These are phyloP conservation scores for Xanthoconium separans DNA, from an alignment of 1,284 basidiomycete species.

Conservation along the genomic window DNA sequence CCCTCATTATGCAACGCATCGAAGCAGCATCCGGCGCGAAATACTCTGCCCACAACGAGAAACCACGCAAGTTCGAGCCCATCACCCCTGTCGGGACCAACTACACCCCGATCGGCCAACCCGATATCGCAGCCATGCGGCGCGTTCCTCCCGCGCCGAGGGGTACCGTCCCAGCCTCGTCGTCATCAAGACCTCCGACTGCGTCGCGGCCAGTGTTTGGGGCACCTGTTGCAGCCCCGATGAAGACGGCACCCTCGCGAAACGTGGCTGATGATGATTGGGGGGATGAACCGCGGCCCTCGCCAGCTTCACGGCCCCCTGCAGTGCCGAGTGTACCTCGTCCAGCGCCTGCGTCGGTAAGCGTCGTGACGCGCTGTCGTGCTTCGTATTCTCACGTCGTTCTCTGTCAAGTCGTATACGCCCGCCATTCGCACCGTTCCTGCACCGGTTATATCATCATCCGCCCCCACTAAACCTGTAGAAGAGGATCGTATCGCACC, in stretches of 20 bases:
- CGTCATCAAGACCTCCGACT: conserved; percentile 27
- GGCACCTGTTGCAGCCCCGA: conserved; percentile 39
- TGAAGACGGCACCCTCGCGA: conserved; percentile 39
- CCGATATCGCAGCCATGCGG: conserved; percentile 64
- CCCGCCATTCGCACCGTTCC: conserved; percentile 31
- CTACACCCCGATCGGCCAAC: conserved; percentile 70
- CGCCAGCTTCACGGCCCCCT: conserved; percentile 51
- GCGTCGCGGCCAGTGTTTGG: conserved; percentile 51
- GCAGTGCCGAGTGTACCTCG: conserved; percentile 23
- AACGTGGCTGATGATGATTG: conserved; percentile 56
- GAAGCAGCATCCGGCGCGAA: conserved; percentile 91
- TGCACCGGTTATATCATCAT: conserved; percentile 46
- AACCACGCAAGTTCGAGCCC: conserved; percentile 60
- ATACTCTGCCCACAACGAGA: conserved; percentile 78
- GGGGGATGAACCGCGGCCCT: conserved; percentile 49
- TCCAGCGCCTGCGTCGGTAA: conserved; percentile 16
- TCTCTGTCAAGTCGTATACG: conserved; percentile 17
- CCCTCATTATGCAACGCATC: conserved; percentile 82
- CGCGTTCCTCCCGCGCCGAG: conserved; percentile 40
- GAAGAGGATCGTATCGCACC: conserved; percentile 81
- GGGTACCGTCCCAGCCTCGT: conserved; percentile 11
- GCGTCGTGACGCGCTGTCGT: background rate
- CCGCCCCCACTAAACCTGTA: conserved; percentile 60
- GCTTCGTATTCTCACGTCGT: background rate
- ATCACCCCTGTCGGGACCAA: conserved; percentile 72